Conservation (phyloP, 257 asterid genomes). For the Solanum virginianum region DNA sequence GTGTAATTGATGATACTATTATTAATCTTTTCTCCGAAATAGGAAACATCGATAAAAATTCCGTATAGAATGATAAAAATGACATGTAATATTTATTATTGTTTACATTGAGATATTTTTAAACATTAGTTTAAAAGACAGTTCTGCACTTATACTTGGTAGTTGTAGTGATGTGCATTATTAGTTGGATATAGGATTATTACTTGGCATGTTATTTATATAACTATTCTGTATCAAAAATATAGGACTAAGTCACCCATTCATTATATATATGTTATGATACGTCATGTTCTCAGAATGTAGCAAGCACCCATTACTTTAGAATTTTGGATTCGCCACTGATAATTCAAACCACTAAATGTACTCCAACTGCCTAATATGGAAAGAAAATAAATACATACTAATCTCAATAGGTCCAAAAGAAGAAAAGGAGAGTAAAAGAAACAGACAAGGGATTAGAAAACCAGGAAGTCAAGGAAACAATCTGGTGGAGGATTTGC, state of each 20-base stretch:
- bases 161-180: not conserved
- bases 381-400: not conserved
- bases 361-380: not conserved
- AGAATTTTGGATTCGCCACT: not conserved
- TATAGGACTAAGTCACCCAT: not conserved
- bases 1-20: not conserved
- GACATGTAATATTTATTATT: not conserved
- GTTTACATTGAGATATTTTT: not conserved
- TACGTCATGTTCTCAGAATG: not conserved
- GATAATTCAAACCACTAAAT: not conserved
- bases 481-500: not conserved
- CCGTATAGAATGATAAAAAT: not conserved
- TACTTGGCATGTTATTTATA: too few relatives aligned
- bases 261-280: too few relatives aligned
- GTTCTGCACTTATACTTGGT: not conserved
- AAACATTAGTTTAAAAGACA: not conserved
- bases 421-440: not conserved
- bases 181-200: not conserved
- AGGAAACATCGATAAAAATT: not conserved
- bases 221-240: not conserved
- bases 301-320: not conserved
- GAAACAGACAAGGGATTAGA: not conserved
- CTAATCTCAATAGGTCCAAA: not conserved
- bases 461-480: not conserved
- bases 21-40: not conserved